Evolutionary conservation across 1,284 basidiomycete genomes (phyloP).

Genomic region (Moniliella sp.): DNA sequence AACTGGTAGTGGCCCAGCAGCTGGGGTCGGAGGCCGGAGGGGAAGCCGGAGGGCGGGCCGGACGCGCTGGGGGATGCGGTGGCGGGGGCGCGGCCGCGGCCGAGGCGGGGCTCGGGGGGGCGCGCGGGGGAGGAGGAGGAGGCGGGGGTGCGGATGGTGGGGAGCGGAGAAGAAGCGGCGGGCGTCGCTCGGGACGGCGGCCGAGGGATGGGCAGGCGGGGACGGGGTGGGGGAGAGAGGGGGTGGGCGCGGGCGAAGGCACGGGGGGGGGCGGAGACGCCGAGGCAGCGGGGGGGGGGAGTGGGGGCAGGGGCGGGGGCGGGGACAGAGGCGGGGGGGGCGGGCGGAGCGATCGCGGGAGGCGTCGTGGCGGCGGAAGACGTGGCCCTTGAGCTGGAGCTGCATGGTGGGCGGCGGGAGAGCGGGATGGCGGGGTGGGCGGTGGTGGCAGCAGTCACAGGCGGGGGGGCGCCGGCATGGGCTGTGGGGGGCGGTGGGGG

Average conservation of each 20-base stretch:
- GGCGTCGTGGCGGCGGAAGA: background rate
- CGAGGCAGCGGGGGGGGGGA: too few species aligned
- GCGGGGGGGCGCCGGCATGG: too few species aligned
- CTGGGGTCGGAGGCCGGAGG: conserved; percentile 10
- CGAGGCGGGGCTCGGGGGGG: background rate
- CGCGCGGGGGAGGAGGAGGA: background rate
- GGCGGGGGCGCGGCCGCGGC: background rate
- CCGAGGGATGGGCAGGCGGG: background rate
- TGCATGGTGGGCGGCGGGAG: background rate
- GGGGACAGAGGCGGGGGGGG: too few species aligned
- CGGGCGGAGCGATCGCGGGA: background rate
- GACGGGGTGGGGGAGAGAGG: too few species aligned
- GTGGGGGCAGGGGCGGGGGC: too few species aligned
- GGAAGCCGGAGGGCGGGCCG: background rate
- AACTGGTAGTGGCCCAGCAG: conserved; percentile 26
- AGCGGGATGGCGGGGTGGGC: background rate
- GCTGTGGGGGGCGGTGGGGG: background rate
- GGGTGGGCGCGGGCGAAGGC: too few species aligned
- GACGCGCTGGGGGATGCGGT: background rate
- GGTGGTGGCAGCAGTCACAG: too few species aligned
- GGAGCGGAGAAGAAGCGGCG: conserved; percentile 1
- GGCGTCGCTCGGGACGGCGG: background rate
- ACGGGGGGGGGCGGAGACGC: too few species aligned
- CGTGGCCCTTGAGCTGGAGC: background rate
- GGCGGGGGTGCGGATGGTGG: background rate